Base-by-base conservation (phyloP, 805 yeast species). In the Zygoascus biomembranicola region DNA sequence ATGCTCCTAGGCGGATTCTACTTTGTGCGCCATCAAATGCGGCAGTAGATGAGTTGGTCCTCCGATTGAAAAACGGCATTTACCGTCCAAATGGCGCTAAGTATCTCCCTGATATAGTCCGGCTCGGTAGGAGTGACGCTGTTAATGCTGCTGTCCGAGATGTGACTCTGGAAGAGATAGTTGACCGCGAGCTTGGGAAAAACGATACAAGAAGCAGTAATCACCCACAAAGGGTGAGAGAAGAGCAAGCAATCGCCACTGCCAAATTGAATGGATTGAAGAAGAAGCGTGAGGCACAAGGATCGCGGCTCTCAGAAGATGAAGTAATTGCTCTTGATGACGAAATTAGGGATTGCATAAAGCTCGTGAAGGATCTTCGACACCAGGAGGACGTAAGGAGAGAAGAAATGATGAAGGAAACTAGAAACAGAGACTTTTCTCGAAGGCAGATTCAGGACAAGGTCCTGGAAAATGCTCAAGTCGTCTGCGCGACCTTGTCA, bases 21-120 rank as follows among this genome's bases (percentile, higher is more conserved):
- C 81, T 94, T 18, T 95, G 99, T 77, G 98, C 99, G 1, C 99
- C 99, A 2, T 88, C 97, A 66, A 94, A 94, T 72, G 99, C 99
- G 0, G 99, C 99, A 13, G 97, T 94, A 2, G 99, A 94, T 70
- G 99, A 95, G 66, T 74, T 94, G 56, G 94, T 90, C 13, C 62
- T 90, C 18, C 84, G 99, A 65, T 72, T 94, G 55, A 82, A 84
- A 59, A 74, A 73, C 18, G 97, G 97, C 5, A 82, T 90, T 1
- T 68, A 69, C 44, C 50, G 61, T 19, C 39, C 48, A 28, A 75
- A 78, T 58, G 70, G 83, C 19, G 66, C 70, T 37, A 57, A 63
- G 1, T 77, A 80, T 56, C 66, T 67, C 0, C 95, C 96, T 0
- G 77, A 75, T 26, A 77, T 94, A 10, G 95, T 94, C 11, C 80